Conservation (phyloP, 106 monocot species). For the Dendrobium chrysotoxum region DNA sequence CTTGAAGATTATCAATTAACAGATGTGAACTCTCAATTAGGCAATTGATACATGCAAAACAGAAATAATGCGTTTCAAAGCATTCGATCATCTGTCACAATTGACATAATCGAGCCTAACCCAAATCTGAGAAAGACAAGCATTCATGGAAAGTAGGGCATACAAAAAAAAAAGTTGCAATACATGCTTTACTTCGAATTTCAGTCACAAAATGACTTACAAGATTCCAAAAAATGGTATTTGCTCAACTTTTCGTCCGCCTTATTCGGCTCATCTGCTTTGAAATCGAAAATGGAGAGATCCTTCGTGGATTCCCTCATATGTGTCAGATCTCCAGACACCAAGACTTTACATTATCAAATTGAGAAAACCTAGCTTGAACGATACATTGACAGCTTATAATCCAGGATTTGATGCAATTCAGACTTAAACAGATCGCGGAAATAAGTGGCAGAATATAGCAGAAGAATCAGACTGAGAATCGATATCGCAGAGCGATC, state of each 20-base stretch:
- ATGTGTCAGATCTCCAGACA: neutral
- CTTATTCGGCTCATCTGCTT: neutral
- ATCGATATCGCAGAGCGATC: neutral
- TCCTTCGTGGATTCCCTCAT: slow-evolving; percentile 8
- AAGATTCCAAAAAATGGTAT: slow-evolving; percentile 2
- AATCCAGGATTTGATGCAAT: neutral
- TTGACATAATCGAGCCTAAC: neutral
- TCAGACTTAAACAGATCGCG: neutral
- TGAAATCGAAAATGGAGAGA: slow-evolving; percentile 3
- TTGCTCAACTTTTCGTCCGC: neutral
- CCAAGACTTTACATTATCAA: neutral
- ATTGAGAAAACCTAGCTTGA: neutral
- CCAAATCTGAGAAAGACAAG: neutral
- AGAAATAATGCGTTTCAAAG: neutral
- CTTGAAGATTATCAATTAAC: neutral
- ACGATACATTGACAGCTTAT: neutral
- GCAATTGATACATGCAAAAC: neutral
- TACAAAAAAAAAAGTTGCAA: neutral
- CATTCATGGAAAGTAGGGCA: neutral
- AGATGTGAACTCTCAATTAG: neutral
- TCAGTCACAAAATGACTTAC: slow-evolving; percentile 2
- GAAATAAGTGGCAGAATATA: neutral
- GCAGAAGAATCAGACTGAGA: neutral
- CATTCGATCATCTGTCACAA: neutral
- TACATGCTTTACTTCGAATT: neutral